Percentiles rank a stretch among this genome's conserved stretches.
Evolutionary conservation across 345 rosid genomes (phyloP).

Genomic region (Streptanthus diversifolius): DNA sequence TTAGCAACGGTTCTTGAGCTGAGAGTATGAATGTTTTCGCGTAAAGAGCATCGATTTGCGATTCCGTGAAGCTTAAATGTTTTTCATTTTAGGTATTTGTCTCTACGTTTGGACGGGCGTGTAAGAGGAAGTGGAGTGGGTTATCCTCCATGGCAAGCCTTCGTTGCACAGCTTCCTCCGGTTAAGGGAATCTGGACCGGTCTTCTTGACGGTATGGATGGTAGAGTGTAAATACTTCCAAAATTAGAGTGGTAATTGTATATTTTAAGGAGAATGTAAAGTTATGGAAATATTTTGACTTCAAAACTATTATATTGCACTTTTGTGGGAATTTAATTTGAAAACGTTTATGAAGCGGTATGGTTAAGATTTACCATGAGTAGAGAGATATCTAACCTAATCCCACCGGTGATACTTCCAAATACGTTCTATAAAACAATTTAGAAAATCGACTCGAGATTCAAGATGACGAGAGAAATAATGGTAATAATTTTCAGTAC

Average conservation of each 20-base stretch:
- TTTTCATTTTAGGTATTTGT: slow-evolving; percentile 58
- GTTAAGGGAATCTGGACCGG: slow-evolving; percentile 90
- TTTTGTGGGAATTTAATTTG: neutral
- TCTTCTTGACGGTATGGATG: slow-evolving; percentile 92
- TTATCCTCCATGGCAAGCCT: slow-evolving; percentile 97
- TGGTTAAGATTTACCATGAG: neutral
- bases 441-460: neutral
- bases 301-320: neutral
- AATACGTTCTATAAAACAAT: neutral
- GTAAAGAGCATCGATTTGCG: neutral
- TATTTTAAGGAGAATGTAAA: neutral
- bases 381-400: neutral
- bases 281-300: neutral
- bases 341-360: neutral
- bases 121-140: slow-evolving; percentile 95
- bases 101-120: slow-evolving; percentile 87
- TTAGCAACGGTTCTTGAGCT: neutral
- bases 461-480: slow-evolving; percentile 14
- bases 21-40: neutral
- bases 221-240: slow-evolving; percentile 49
- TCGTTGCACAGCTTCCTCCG: slow-evolving; percentile 87
- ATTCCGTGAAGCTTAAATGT: neutral
- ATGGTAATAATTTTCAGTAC: slow-evolving; percentile 9
- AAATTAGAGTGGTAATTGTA: neutral
- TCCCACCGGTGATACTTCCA: neutral